These are phyloP conservation scores for Gynandropsis gynandra DNA, from an alignment of 345 rosid genomes.

Conservation along the genomic window DNA sequence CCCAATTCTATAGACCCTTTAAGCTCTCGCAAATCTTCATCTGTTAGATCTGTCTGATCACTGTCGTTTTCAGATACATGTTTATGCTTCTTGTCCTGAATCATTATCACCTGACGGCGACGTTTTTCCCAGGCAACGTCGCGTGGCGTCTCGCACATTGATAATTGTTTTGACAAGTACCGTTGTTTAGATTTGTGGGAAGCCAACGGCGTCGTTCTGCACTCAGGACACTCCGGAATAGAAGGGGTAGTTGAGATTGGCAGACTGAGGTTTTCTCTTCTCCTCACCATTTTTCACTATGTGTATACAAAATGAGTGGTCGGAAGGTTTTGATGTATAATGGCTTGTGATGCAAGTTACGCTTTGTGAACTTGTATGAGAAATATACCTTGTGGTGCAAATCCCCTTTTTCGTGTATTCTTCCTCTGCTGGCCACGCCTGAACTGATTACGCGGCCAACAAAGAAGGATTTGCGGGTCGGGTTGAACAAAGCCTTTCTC, in stretches of 20 bases:
- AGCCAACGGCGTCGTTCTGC: slow-evolving; percentile 37
- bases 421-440: slow-evolving; percentile 32
- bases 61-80: slow-evolving; percentile 37
- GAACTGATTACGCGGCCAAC: slow-evolving; percentile 38
- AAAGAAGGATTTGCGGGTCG: slow-evolving; percentile 18
- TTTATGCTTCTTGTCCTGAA: slow-evolving; percentile 35
- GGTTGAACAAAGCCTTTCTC: slow-evolving; percentile 22
- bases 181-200: slow-evolving; percentile 35
- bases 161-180: slow-evolving; percentile 67
- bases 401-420: slow-evolving; percentile 13
- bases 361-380: slow-evolving; percentile 8
- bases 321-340: background rate
- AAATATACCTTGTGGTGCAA: slow-evolving; percentile 1
- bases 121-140: slow-evolving; percentile 88
- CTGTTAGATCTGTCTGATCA: slow-evolving; percentile 55
- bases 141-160: slow-evolving; percentile 68
- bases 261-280: slow-evolving; percentile 16
- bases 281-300: slow-evolving; percentile 19
- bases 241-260: slow-evolving; percentile 25
- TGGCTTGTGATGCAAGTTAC: background rate
- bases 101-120: slow-evolving; percentile 53
- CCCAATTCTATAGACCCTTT: slow-evolving; percentile 96
- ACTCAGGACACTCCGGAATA: slow-evolving; percentile 23
- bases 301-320: slow-evolving; percentile 4
- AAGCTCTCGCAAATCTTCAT: slow-evolving; percentile 72